Evolutionary conservation across 148 eudicot genomes (phyloP).

Genomic region (Cornus suecica): DNA sequence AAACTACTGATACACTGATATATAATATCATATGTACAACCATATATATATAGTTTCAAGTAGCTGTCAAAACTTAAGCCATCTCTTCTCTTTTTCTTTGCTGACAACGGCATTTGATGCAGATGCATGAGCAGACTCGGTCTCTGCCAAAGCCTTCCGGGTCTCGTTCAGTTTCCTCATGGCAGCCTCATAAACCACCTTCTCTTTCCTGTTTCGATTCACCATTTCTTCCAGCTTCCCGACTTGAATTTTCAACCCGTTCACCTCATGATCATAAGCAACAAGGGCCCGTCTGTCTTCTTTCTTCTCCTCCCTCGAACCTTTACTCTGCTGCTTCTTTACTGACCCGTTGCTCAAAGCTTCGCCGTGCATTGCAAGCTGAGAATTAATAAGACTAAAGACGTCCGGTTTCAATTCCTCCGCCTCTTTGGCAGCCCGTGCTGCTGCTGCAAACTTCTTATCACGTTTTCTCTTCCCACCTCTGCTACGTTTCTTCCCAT

Average conservation of each 20-base stretch:
- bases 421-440: constrained; percentile 53
- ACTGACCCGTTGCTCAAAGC: constrained; percentile 29
- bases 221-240: constrained; percentile 88
- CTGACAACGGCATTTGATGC: constrained; percentile 67
- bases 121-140: constrained; percentile 71
- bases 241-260: constrained; percentile 56
- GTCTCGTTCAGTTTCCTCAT: constrained; percentile 73
- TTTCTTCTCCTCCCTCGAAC: constrained; percentile 40
- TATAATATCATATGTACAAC: background rate
- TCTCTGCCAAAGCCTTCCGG: constrained; percentile 55
- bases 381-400: constrained; percentile 80
- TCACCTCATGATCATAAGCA: constrained; percentile 79
- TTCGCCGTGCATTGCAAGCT: constrained; percentile 61
- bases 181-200: constrained; percentile 81
- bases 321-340: constrained; percentile 41
- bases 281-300: constrained; percentile 72
- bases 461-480: constrained; percentile 96
- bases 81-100: constrained; percentile 83
- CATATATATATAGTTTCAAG: background rate
- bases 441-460: constrained; percentile 73
- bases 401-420: constrained; percentile 71
- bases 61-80: constrained; percentile 69
- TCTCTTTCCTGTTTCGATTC: constrained; percentile 71
- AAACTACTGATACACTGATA: background rate
- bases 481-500: constrained; percentile 66